phyloP scores from a whole-genome alignment of 306 rosid species.

The Casuarina glauca region DNA sequence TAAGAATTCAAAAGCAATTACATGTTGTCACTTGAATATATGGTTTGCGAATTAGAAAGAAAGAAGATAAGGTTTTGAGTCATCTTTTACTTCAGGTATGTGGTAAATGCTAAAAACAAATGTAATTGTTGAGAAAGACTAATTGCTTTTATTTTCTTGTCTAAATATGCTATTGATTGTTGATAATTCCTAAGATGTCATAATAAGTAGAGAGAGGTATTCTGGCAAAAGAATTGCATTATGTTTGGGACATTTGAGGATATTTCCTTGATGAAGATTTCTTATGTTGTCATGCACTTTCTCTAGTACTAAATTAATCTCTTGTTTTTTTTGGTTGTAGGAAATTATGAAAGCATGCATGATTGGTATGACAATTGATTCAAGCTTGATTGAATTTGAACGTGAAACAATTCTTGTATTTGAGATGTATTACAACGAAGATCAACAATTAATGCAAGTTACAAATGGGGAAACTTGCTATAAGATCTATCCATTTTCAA shows the following conservation, averaged over 20 bases:
- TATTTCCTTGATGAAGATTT: no score
- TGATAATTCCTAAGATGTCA: conserved; percentile 19
- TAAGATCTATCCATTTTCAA: conserved; percentile 72
- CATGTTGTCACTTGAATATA: conserved; percentile 25
- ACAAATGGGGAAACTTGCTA: conserved; percentile 73
- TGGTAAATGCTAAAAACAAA: no score
- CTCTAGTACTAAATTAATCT: conserved; percentile 19
- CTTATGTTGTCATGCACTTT: no score
- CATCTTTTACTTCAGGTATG: conserved; percentile 70
- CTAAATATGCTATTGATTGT: background rate
- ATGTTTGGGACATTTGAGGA: background rate
- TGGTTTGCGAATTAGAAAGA: conserved; percentile 84
- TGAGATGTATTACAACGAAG: conserved; percentile 62
- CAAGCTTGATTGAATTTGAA: conserved; percentile 62
- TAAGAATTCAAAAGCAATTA: background rate
- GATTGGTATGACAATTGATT: conserved; percentile 59
- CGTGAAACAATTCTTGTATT: conserved; percentile 37
- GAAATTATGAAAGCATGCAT: conserved; percentile 81
- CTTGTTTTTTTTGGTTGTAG: conserved; percentile 51
- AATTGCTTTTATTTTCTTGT: conserved; percentile 8
- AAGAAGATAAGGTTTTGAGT: conserved; percentile 78
- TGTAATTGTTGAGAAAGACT: conserved; percentile 14
- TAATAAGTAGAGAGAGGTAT: conserved; percentile 20
- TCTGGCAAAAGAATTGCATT: conserved; percentile 17
- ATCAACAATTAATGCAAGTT: conserved; percentile 79